Evolutionary conservation across 257 asterid genomes (phyloP), one percentile per base, ranked within the genome.

Genomic region (Scutellaria minor): DNA sequence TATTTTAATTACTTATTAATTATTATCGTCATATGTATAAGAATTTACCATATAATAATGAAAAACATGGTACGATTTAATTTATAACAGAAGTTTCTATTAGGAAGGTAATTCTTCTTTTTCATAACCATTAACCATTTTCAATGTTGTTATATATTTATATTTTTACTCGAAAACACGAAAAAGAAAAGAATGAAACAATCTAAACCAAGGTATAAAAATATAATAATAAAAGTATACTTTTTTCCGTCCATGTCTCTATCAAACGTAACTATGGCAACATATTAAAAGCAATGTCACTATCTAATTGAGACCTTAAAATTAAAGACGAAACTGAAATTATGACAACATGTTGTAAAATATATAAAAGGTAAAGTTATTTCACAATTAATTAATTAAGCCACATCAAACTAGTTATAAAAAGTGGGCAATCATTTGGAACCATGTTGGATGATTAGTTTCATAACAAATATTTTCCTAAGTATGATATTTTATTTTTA

Each of bases 381-480:
- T 15, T 6, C 6, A 51, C 13, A 69, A 61, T 41, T 76, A 76
- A 60, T 40, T 60, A 68, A 22, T 61, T 68, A 53, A 53, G 10
- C 67, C 68, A 37, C 62, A 62, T 69, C 61, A 53, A 45, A 62
- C 7, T 3, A 7, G 37, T 48, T 61, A 58, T 58, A 51, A 61
- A 76, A 60, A 40, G 14, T 6, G 4, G 14, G 5, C 70, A 75
- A 67, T 59, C 63, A 58, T 75, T 75, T 47, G 42, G 44, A 64
- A 64, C 58, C 57, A 24, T n/a, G 24, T 52, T 51, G 50, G 47
- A 56, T 47, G 66, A 64, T 35, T 64, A 54, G 9, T 56, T n/a
- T 15, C 55, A 2, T 44, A 59, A 12, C 46, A 35, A 72, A 3
- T 48, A 24, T 24, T 24, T 11, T 37, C 52, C 42, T 22, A 48